Base-by-base conservation (phyloP, 805 yeast species). In the Candida suzukii region DNA sequence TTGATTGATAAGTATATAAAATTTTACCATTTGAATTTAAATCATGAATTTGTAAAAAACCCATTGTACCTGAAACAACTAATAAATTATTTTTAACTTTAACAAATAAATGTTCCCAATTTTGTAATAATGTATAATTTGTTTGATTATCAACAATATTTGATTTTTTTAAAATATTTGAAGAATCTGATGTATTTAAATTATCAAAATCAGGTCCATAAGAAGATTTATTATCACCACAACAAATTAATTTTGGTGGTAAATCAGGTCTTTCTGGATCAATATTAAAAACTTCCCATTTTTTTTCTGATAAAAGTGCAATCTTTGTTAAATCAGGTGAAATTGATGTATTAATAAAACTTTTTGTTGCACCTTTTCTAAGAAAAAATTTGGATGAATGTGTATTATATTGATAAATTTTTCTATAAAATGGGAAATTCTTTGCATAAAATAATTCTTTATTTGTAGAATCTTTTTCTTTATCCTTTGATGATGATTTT, bases 391-490 rank as follows among this genome's bases (percentile, higher is more conserved):
- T 70, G 9, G 78, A 60, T 20, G 57, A 57, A 43, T 76, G 80
- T 0, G 82, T 74, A 22, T 67, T 63, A 52, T 71, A 72, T 35
- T 76, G 76, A 38, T 70, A 67, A 38, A 75, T 69, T 46, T 75
- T 80, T 44, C 95, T 70, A 55, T 83, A 85, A 41, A 79, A 76
- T 0, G 97, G 97, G 61, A 87, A 88, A 51, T 91, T 86, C 51
- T 80, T 83, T 6, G 81, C 79, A 57, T 80, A 87, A 40, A 78
- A 70, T 41, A 73, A 69, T 54, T 86, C 95, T 46, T 80, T 78
- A 37, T 54, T 54, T 39, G 3, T n/a, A 20, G n/a, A 21, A 21
- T 26, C 24, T 24, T 21, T 34, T 13, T 18, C 21, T 18, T 22
- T 19, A 9, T 34, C 16, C 19, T 25, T 26, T 22, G 28, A n/a